These are phyloP conservation scores for Vanrija sp. DNA, from an alignment of 1,284 basidiomycete genomes.

Conservation along the genomic window DNA sequence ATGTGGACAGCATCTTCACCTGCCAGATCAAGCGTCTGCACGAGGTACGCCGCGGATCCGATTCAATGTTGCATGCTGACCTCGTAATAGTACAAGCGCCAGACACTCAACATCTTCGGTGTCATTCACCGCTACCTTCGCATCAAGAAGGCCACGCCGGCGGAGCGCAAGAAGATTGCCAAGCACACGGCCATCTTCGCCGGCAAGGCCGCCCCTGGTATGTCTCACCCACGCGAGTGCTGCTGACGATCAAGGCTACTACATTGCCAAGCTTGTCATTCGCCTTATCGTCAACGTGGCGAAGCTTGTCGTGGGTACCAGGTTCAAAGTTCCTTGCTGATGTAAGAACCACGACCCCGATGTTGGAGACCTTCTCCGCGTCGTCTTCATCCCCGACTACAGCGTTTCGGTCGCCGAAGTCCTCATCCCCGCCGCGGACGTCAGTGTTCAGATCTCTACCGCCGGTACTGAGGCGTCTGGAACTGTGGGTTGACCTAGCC, in stretches of 20 bases:
- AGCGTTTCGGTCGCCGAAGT: conserved; percentile 77
- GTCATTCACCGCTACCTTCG: conserved; percentile 80
- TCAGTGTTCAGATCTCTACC: conserved; percentile 88
- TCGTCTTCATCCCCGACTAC: conserved; percentile 79
- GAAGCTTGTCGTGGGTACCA: conserved; percentile 57
- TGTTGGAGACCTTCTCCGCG: conserved; percentile 71
- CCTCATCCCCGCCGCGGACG: conserved; percentile 84
- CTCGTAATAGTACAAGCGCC: conserved; percentile 74
- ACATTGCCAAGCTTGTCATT: conserved; percentile 63
- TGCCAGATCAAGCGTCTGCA: conserved; percentile 78
- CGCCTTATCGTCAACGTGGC: conserved; percentile 85
- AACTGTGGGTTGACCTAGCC: conserved; percentile 23
- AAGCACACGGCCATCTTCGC: conserved; percentile 79
- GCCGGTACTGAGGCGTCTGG: conserved; percentile 74
- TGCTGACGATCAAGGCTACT: conserved; percentile 36
- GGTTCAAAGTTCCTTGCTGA: neutral
- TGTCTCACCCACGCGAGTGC: neutral
- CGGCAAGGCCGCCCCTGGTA: conserved; percentile 56
- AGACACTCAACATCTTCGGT: conserved; percentile 54
- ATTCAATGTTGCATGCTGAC: neutral
- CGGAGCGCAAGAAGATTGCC: conserved; percentile 64
- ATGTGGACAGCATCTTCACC: conserved; percentile 75
- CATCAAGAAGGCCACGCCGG: conserved; percentile 71
- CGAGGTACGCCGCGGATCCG: conserved; percentile 24
- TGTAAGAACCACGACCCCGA: conserved; percentile 71